Conservation (phyloP, 2,329 filamentous ascomycete genomes). For the Orbilia brochopaga region DNA sequence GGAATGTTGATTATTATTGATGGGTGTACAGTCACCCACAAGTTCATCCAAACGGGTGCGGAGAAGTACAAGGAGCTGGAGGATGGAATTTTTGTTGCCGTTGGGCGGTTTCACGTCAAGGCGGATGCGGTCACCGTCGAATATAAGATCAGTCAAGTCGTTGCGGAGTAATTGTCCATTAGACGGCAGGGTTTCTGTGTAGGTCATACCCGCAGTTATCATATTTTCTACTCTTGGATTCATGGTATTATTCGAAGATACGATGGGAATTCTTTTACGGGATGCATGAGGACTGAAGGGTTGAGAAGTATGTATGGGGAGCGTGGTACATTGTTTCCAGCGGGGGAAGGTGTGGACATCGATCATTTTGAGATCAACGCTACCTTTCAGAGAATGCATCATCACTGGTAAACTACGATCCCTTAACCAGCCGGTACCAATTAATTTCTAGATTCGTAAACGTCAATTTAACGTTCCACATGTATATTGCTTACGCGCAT, state of each 20-base stretch:
- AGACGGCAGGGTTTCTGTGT: background rate
- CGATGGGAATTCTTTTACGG: no score
- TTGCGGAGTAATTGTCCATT: conserved; percentile 6
- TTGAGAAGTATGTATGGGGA: no score
- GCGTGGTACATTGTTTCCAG: no score
- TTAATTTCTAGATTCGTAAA: no score
- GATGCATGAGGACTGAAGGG: background rate
- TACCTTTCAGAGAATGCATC: no score
- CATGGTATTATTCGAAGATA: background rate
- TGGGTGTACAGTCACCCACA: conserved; percentile 56
- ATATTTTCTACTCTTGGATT: background rate
- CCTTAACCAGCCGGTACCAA: no score
- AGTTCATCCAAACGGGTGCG: conserved; percentile 59
- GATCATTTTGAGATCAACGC: no score
- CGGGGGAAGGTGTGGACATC: no score
- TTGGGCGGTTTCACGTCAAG: conserved; percentile 59
- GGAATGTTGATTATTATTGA: background rate
- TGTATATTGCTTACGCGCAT: no score
- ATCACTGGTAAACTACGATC: no score
- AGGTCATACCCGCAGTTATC: no score
- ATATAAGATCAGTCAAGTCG: conserved; percentile 60
- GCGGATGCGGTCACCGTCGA: conserved; percentile 56
- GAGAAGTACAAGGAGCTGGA: conserved; percentile 57
- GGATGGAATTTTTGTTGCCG: conserved; percentile 59
- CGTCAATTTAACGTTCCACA: no score